Percentiles rank a stretch among this genome's conserved stretches.
These are phyloP conservation scores for Cyclotella kingstonii DNA, from an alignment of 108 stramenopile genomes.

Conservation along the genomic window DNA sequence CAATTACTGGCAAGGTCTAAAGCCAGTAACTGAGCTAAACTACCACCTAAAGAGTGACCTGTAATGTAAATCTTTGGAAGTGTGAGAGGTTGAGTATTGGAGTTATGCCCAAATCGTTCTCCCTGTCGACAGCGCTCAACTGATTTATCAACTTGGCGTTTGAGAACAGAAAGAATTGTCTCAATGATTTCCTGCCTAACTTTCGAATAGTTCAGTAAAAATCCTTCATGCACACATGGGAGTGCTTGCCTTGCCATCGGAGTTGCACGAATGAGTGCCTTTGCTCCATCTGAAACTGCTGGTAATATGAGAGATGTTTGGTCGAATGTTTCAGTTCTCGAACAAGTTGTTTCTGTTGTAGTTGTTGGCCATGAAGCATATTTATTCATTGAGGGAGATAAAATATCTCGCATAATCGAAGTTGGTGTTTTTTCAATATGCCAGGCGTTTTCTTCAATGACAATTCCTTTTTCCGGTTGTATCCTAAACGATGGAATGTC, in stretches of 20 bases:
- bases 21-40: conserved; percentile 70
- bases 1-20: conserved; percentile 77
- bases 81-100: conserved; percentile 48
- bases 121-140: conserved; percentile 22
- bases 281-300: conserved; percentile 48
- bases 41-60: conserved; percentile 73
- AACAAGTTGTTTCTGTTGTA: conserved; percentile 2
- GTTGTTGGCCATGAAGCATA: conserved; percentile 34
- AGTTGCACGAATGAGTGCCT: conserved; percentile 56
- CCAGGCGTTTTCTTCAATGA: conserved; percentile 35
- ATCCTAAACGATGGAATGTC: conserved; percentile 53
- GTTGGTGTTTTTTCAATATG: conserved; percentile 32
- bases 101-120: conserved; percentile 16
- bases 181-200: conserved; percentile 64
- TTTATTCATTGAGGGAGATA: conserved; percentile 18
- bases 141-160: conserved; percentile 66
- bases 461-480: conserved; percentile 33
- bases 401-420: conserved; percentile 31
- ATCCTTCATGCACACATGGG: conserved; percentile 79
- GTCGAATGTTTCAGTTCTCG: neutral
- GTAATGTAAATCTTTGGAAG: conserved; percentile 80
- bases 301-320: conserved; percentile 20
- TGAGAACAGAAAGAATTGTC: conserved; percentile 51
- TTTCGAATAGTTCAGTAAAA: conserved; percentile 61
- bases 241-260: conserved; percentile 66